Conservation (phyloP, 805 yeast species). For the Lipomyces sp. region DNA sequence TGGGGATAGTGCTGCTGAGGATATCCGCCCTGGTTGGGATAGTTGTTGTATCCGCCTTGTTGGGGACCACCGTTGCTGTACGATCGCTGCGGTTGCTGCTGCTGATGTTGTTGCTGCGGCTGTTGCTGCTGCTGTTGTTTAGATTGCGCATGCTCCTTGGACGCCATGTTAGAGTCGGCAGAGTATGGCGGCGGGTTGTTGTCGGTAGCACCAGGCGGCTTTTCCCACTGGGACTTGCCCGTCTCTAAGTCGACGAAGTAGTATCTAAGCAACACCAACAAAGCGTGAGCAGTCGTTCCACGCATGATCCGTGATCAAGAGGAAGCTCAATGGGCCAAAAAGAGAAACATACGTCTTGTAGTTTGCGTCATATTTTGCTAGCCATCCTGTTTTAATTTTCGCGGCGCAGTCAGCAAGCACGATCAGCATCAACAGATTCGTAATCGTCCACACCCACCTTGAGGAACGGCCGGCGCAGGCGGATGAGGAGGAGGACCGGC, state of each 20-base stretch:
- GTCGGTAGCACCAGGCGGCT: conserved; percentile 47
- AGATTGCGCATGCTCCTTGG: neutral
- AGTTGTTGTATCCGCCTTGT: conserved; percentile 18
- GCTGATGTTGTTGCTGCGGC: conserved; percentile 20
- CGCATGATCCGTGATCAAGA: conserved; percentile 30
- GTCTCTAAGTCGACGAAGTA: conserved; percentile 74
- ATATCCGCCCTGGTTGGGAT: conserved; percentile 6
- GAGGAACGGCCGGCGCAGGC: conserved; percentile 27
- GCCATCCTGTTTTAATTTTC: conserved; percentile 20
- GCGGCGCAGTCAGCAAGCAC: neutral
- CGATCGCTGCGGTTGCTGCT: conserved; percentile 10
- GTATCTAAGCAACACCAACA: conserved; percentile 45
- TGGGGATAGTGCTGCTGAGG: conserved; percentile 18
- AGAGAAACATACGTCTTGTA: conserved; percentile 51
- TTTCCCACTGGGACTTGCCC: conserved; percentile 87
- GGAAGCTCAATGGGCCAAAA: conserved; percentile 46
- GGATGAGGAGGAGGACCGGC: conserved; percentile 24
- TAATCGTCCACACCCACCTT: conserved; percentile 12
- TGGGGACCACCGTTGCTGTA: conserved; percentile 12
- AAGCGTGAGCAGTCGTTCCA: too few relatives aligned
- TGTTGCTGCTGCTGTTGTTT: conserved; percentile 10
- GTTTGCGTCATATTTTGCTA: conserved; percentile 34
- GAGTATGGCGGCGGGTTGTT: conserved; percentile 32
- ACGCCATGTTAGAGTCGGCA: neutral
- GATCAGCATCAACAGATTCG: neutral